Conservation (phyloP, 2,329 filamentous ascomycete genomes). For the Beauveria scarabaeidicola region DNA sequence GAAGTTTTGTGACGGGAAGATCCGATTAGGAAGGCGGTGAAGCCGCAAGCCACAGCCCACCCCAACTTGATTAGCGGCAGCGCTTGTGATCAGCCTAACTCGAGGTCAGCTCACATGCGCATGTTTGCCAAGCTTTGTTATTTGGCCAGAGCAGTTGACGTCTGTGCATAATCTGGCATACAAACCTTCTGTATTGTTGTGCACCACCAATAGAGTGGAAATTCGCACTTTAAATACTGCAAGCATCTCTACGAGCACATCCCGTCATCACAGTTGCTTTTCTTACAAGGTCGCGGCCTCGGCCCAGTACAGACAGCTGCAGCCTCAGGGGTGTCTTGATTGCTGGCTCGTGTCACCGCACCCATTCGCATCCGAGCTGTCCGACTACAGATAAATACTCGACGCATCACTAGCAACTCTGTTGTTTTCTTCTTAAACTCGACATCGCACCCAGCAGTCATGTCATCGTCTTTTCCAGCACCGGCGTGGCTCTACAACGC, state of each 20-base stretch:
- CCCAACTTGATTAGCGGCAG: too few species aligned
- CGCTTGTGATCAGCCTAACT: too few species aligned
- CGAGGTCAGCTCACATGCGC: too few species aligned
- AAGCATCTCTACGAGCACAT: too few species aligned
- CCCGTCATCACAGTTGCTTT: background rate
- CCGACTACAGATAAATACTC: background rate
- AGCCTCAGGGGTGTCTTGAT: background rate
- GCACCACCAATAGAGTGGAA: too few species aligned
- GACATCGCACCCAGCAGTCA: background rate
- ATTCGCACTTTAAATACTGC: too few species aligned
- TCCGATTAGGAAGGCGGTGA: constrained; percentile 14
- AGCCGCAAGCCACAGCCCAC: background rate
- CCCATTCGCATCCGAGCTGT: background rate
- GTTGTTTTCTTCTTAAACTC: background rate
- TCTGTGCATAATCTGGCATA: too few species aligned
- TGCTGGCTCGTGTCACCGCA: background rate
- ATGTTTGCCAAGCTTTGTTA: too few species aligned
- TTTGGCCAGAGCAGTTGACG: too few species aligned
- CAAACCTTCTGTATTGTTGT: too few species aligned
- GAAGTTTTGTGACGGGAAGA: constrained; percentile 1
- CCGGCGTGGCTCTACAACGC: constrained; percentile 3
- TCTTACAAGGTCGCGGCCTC: background rate
- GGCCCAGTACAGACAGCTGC: background rate
- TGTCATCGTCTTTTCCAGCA: background rate
- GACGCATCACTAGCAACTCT: background rate